Base-by-base conservation (phyloP, 345 rosid species). In the Brassica rapa region DNA sequence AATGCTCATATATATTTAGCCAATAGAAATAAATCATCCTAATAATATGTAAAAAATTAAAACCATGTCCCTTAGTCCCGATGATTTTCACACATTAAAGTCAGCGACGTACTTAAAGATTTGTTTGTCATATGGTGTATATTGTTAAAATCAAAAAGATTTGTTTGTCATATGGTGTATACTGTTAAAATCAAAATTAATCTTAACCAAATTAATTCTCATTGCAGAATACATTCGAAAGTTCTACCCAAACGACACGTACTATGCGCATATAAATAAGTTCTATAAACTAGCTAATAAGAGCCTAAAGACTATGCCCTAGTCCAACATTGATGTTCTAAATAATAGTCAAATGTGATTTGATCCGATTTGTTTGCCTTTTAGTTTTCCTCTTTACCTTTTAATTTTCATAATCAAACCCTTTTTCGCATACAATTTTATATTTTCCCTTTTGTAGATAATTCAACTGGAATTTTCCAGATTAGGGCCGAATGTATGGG, bases 331-430 rank as follows among this genome's bases (percentile, higher is more conserved):
- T 69, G 66, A 64, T 79, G 82, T 73, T 55, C 71, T 70, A 70
- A 74, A 69, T 63, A 5, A 63, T 74, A 69, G 75, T 74, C 82
- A 75, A 80, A 69, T 80, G 61, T 69, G 79, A 80, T 80, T 68
- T 80, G 74, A 80, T 80, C 67, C 79, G 82, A 80, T 80, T 80
- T 80, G 82, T 69, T 74, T 74, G 71, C 62, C 68, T 39, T 41
- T 55, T 72, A n/a, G 1, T 15, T 56, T 19, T 7, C 62, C 72
- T 21, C 67, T 14, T 33, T 19, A 56, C 77, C 61, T 78, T 53
- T 68, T 14, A 6, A 51, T 61, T 60, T 60, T 68, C 51, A 62
- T 43, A 51, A 79, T 75, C 80, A 70, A 75, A 16, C 64, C 72
- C 72, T 23, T 63, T 61, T 64, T 70, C 19, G 35, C 21, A 68